Conservation (phyloP, 2,329 filamentous ascomycete species). For the Amylocarpus encephaloides region DNA sequence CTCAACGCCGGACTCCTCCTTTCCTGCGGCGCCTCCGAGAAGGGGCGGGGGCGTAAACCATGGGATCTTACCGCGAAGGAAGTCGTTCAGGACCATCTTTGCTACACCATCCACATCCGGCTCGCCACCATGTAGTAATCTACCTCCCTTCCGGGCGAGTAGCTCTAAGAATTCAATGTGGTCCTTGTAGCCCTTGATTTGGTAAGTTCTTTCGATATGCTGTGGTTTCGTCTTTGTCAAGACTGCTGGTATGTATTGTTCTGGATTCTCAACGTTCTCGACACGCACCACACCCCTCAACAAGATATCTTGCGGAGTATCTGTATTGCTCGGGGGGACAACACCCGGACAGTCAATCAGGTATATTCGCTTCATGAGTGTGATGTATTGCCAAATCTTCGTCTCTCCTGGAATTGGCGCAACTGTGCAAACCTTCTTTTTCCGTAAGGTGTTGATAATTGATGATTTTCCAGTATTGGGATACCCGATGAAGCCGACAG, state of each 20-base stretch:
- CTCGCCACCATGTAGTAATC: slow-evolving; percentile 86
- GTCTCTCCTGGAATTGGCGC: slow-evolving; percentile 95
- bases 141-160: slow-evolving; percentile 78
- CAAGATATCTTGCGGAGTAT: slow-evolving; percentile 81
- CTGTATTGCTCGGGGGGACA: slow-evolving; percentile 78
- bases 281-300: slow-evolving; percentile 87
- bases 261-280: slow-evolving; percentile 93
- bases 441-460: slow-evolving; percentile 92
- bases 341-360: slow-evolving; percentile 97
- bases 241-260: slow-evolving; percentile 87
- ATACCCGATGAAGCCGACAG: slow-evolving; percentile 69
- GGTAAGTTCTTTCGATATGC: slow-evolving; percentile 90
- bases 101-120: slow-evolving; percentile 91
- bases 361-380: slow-evolving; percentile 88
- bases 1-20: slow-evolving; percentile 47
- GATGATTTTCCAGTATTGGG: slow-evolving; percentile 95
- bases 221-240: slow-evolving; percentile 73
- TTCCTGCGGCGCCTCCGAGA: slow-evolving; percentile 44
- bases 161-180: slow-evolving; percentile 79
- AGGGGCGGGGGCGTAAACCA: slow-evolving; percentile 86
- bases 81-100: slow-evolving; percentile 96
- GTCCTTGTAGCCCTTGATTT: slow-evolving; percentile 71
- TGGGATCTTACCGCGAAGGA: slow-evolving; percentile 87
- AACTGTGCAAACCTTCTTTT: slow-evolving; percentile 89
- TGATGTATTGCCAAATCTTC: slow-evolving; percentile 97